These are phyloP conservation scores for Entoloma clypeatum DNA, from an alignment of 1,284 basidiomycete genomes.

Conservation along the genomic window DNA sequence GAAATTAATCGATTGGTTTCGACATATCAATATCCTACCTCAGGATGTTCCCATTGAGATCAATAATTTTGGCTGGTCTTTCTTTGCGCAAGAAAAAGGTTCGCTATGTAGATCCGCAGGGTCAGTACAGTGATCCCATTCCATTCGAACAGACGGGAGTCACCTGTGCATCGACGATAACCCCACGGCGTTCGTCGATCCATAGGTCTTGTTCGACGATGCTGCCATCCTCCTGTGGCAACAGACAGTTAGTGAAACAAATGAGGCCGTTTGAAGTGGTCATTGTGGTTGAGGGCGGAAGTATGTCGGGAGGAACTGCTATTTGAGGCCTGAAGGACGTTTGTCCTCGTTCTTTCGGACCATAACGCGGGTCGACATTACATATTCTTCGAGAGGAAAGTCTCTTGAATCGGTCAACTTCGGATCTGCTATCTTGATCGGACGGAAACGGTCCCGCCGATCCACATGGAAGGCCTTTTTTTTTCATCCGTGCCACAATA, in stretches of 20 bases:
- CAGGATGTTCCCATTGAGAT: constrained; percentile 70
- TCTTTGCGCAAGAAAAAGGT: constrained; percentile 64
- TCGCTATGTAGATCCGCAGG: constrained; percentile 33
- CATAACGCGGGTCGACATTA: too few species aligned
- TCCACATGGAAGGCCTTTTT: too few species aligned
- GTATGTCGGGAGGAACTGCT: neutral
- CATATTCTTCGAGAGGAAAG: too few species aligned
- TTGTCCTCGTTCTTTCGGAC: too few species aligned
- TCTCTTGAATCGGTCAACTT: too few species aligned
- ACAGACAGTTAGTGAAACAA: constrained; percentile 82
- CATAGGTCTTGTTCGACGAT: constrained; percentile 69
- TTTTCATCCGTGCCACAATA: too few species aligned
- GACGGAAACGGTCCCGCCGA: too few species aligned
- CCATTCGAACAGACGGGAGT: constrained; percentile 11
- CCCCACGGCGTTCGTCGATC: constrained; percentile 67
- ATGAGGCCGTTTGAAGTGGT: constrained; percentile 58
- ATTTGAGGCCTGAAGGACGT: too few species aligned
- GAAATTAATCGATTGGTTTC: neutral
- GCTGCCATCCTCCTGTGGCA: constrained; percentile 73
- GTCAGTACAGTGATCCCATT: neutral
- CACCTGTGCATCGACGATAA: constrained; percentile 73
- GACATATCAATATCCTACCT: constrained; percentile 39
- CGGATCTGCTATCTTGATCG: too few species aligned
- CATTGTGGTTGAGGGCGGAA: constrained; percentile 23
- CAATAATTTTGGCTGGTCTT: constrained; percentile 58